Evolutionary conservation across 2,329 filamentous ascomycete genomes (phyloP), one percentile per base, ranked within the genome.

Genomic region (Ophiostoma novo-ulmi): DNA sequence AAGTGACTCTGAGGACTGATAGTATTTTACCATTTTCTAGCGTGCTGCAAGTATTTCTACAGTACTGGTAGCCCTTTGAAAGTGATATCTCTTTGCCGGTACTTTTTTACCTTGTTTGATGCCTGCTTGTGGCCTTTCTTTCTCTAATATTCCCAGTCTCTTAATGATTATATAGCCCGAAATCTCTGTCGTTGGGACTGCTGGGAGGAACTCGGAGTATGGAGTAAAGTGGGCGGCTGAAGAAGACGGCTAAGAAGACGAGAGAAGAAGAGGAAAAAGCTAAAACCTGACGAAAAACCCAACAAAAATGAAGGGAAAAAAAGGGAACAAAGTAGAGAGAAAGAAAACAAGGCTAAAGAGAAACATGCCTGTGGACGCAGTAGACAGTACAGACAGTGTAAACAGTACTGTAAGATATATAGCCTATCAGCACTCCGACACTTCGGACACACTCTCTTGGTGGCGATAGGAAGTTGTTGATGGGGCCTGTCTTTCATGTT

Each of bases 151-250:
- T 17, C 3, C 6, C 1, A 48, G 44, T 48, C 44, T 5, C 31
- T 17, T 48, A 17, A 48, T 48, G 14, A n/a, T n/a, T 20, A 48
- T 20, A 58, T 58, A 22, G 48, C n/a, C 14, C 44, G 14, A 26
- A 48, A 55, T 41, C 52, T 65, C 31, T 65, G 61, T 39, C 52
- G 52, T 10, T 26, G 52, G 20, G 20, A 10, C 38, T 39, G 38
- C 38, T 39, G 38, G 44, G 6, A 48, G n/a, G 17, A 7, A 48
- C 17, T 5, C 11, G 5, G 58, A 63, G 26, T 26, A 63, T 35
- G 58, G 55, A 35, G 58, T n/a, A 63, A 61, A 63, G 58, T 63
- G 52, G 52, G 31, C 58, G 58, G 58, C 58, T 36, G 17, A 26
- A 38, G n/a, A 41, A 48, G 44, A 20, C 1, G 8, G 31, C 36